Base-by-base conservation (phyloP, 257 asterid species). In the Plantago ovata region DNA sequence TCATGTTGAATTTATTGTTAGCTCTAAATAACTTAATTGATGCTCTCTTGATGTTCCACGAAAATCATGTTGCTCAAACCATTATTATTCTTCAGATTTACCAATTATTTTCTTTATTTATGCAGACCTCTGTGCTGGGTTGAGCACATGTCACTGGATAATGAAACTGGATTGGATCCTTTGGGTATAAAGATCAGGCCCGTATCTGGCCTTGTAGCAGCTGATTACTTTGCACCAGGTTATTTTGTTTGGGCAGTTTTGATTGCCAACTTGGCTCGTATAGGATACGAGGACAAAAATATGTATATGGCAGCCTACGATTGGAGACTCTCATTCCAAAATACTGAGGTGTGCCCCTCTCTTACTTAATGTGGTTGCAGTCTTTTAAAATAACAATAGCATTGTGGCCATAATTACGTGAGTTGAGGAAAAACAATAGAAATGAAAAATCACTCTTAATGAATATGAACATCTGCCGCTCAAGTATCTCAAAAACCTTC, bases 281-380 rank as follows among this genome's bases (percentile, higher is more conserved):
- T 86, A 21, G 95, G 95, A 70, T 86, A 86, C 47, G 95, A 86
- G 71, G 94, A 86, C 75, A 86, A 86, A 73, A 86, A 81, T 61
- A 81, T 86, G 95, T 81, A 73, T 55, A 86, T 84, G 95, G 95
- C 90, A 53, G 95, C 90, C 56, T 86, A 86, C 72, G 95, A 86
- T 79, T 86, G 95, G 95, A 81, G 95, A 72, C 74, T 86, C 39
- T 77, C 95, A 33, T 86, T 86, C 62, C 95, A 86, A 75, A 81
- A 84, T 71, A 86, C 94, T 32, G 94, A 86, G 95, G 95, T 86
- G 61, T 61, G 64, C 64, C 60, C 56, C 69, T 65, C 59, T 68
- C 67, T 53, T 62, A 13, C 59, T 22, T 12, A 49, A 33, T 46
- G 21, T 56, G 52, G 42, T 38, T 62, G 54, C 55, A 61, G 51